Conservation (phyloP, 2,329 filamentous ascomycete species). For the Diaporthe eres region DNA sequence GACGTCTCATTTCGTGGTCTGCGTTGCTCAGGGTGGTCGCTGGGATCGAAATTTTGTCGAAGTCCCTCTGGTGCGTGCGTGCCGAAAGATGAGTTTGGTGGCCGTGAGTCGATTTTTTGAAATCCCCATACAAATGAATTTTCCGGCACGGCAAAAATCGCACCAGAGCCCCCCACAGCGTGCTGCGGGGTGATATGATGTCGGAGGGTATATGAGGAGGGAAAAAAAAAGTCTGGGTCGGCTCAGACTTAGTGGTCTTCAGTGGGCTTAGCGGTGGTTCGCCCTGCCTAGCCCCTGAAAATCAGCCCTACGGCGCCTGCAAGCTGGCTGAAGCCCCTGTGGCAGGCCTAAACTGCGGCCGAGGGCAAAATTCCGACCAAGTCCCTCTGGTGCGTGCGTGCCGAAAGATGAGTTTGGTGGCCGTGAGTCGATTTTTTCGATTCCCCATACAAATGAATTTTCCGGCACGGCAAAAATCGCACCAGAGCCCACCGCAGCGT, state of each 20-base stretch:
- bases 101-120: not conserved
- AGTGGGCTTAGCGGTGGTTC: no score
- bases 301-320: no score
- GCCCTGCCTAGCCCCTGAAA: no score
- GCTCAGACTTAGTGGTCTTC: no score
- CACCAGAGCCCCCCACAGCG: not conserved
- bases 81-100: not conserved
- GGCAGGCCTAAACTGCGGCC: no score
- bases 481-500: no score
- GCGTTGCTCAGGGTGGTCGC: no score
- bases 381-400: not conserved
- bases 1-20: no score
- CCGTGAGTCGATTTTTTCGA: not conserved
- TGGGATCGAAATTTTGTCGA: no score
- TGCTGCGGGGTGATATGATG: not conserved
- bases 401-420: not conserved
- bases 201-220: not conserved
- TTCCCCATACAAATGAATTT: not conserved
- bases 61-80: not conserved
- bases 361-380: no score
- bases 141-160: not conserved
- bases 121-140: not conserved
- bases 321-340: no score
- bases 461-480: not conserved
- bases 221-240: no score